Conservation (phyloP, 164 flowering plant species). For the Malania oleifera region DNA sequence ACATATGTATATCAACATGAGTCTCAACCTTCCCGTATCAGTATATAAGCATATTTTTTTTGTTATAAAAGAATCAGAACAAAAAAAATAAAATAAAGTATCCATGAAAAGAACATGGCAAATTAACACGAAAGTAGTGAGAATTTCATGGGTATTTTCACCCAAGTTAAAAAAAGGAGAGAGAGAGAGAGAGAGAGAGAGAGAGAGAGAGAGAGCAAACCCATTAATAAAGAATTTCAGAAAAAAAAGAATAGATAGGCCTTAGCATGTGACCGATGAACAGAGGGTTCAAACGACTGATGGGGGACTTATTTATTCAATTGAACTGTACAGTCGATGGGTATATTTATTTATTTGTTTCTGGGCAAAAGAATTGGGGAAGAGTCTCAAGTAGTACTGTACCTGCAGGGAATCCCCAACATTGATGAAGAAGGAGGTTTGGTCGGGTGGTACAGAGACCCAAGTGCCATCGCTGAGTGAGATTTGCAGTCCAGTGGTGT, state of each 20-base stretch:
- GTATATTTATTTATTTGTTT: too few species aligned
- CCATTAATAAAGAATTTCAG: too few species aligned
- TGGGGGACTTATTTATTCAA: not conserved
- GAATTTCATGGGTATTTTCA: too few species aligned
- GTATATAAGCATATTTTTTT: not conserved
- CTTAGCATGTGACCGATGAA: not conserved
- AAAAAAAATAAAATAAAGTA: constrained; percentile 1
- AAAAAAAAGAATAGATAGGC: not conserved
- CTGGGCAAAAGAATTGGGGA: not conserved
- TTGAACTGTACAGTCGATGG: too few species aligned
- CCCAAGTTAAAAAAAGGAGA: too few species aligned
- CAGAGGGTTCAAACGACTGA: not conserved
- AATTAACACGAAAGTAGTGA: too few species aligned
- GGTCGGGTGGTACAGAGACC: constrained; percentile 85
- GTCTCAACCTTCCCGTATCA: too few species aligned
- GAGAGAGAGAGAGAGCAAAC: not conserved
- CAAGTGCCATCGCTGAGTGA: constrained; percentile 70
- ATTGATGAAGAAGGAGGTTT: constrained; percentile 66
- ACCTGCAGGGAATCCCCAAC: constrained; percentile 95
- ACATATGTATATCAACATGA: too few species aligned
- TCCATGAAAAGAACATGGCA: too few species aligned
- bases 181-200: not conserved
- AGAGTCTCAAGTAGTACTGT: not conserved
- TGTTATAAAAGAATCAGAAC: too few species aligned
- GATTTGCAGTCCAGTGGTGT: constrained; percentile 74